These are phyloP conservation scores for Psilocybe azurescens DNA, from an alignment of 768 basidiomycete species.

Conservation along the genomic window DNA sequence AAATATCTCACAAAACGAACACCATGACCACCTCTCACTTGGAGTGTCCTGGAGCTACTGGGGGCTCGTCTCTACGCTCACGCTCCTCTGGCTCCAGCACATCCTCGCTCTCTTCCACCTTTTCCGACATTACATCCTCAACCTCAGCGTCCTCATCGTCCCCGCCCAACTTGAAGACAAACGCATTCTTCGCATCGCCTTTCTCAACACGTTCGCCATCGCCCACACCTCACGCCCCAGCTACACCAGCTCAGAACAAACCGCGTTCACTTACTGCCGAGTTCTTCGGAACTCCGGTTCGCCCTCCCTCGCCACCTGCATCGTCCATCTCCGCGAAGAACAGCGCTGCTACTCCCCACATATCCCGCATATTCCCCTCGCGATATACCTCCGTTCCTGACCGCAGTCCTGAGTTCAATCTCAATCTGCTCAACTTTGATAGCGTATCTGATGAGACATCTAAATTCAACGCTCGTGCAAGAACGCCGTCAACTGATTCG, in stretches of 20 bases:
- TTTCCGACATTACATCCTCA: constrained; percentile 37
- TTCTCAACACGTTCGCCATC: constrained; percentile 45
- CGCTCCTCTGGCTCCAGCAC: constrained; percentile 35
- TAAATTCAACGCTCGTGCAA: constrained; percentile 15
- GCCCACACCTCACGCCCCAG: constrained; percentile 30
- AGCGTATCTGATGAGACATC: constrained; percentile 13
- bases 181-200: constrained; percentile 52
- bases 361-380: constrained; percentile 45
- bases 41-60: not conserved
- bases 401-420: constrained; percentile 26
- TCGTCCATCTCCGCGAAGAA: constrained; percentile 11
- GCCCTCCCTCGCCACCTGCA: constrained; percentile 28
- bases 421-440: constrained; percentile 19
- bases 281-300: constrained; percentile 33
- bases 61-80: constrained; percentile 17
- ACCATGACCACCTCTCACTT: not conserved
- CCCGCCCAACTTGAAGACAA: constrained; percentile 45
- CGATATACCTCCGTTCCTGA: constrained; percentile 34
- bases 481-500: constrained; percentile 24
- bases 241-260: constrained; percentile 17
- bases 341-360: constrained; percentile 27
- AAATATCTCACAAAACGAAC: not conserved
- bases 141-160: constrained; percentile 32
- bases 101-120: constrained; percentile 44
- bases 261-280: constrained; percentile 33